Base-by-base conservation (phyloP, 768 basidiomycete genomes). In the Botryobasidium botryosum region DNA sequence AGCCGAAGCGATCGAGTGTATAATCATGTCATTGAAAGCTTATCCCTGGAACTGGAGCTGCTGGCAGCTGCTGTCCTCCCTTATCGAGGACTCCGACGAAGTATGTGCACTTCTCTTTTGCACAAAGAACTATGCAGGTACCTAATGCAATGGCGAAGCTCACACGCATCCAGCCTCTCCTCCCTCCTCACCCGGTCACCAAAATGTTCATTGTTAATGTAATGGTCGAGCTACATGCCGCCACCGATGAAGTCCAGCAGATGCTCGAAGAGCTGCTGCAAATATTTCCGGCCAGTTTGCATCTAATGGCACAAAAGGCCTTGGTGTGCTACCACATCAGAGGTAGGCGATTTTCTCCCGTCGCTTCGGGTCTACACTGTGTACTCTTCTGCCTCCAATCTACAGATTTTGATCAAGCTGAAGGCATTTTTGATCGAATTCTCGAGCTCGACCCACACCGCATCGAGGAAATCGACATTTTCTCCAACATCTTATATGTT, bases 401-500 rank as follows among this genome's bases (percentile, higher is more conserved):
- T 47, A 3, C 51, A 97, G 94, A 96, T 56, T 94, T 88, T 60
- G 74, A 77, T 44, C 75, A 77, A 45, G 88, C 94, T 2, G 83
- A 85, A 57, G 62, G 62, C 25, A 77, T 87, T 54, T 99, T 96
- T 58, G 81, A 88, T 53, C 70, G 72, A 52, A 82, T 97, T 27
- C 71, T 85, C 27, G 61, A 65, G 2, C 57, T 79, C 28, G 90
- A 96, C 57, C 92, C 91, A 6, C 78, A 77, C 61, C 74, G 90
- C 21, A 74, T 94, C 46, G 94, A 99, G 51, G 85, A 94, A 55
- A 80, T 97, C 46, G 94, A 97, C 55, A 76, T 94, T 29, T 90
- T 82, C 59, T 92, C 90, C 45, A 94, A 97, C 57, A 94, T 97
- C 56, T 70, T 97, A 33, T 97, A 96, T 60, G 90, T 97, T 2